Conservation (phyloP, 208 protist species). For the Trypanosoma scelopori region DNA sequence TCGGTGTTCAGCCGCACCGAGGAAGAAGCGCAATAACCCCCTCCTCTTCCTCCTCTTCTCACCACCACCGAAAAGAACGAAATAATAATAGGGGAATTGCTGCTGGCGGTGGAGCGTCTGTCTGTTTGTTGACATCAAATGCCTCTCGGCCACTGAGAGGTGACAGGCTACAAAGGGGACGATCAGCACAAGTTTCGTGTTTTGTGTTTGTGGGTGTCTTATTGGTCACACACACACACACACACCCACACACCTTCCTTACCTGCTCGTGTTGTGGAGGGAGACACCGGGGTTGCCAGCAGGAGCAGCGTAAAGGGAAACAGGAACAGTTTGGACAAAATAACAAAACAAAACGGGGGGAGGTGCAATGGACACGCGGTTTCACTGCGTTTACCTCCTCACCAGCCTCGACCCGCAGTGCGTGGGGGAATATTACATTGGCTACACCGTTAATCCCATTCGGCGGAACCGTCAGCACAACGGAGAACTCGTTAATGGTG, state of each 20-base stretch:
- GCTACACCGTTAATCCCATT: slow-evolving; percentile 93
- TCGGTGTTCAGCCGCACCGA: neutral
- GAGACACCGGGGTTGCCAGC: no score
- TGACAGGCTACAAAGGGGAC: slow-evolving; percentile 1
- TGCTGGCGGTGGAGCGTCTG: no score
- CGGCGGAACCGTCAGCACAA: slow-evolving; percentile 94
- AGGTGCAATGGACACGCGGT: slow-evolving; percentile 73
- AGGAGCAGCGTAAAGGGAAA: slow-evolving; percentile 11
- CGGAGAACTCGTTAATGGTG: slow-evolving; percentile 92
- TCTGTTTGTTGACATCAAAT: no score
- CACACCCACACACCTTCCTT: neutral
- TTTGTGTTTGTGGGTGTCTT: neutral
- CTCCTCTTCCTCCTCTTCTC: no score
- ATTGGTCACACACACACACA: neutral
- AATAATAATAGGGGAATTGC: no score
- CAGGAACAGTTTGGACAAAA: neutral
- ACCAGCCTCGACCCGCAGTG: slow-evolving; percentile 69
- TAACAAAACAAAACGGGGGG: neutral
- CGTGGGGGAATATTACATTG: slow-evolving; percentile 86
- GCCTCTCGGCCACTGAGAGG: no score
- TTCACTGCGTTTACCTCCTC: slow-evolving; percentile 92
- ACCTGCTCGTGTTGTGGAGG: no score
- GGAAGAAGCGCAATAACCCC: no score
- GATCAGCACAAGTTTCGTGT: neutral
- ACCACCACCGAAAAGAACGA: no score